phyloP scores from a whole-genome alignment of 2,329 filamentous ascomycete genomes.

The Penicillium griseofulvum region DNA sequence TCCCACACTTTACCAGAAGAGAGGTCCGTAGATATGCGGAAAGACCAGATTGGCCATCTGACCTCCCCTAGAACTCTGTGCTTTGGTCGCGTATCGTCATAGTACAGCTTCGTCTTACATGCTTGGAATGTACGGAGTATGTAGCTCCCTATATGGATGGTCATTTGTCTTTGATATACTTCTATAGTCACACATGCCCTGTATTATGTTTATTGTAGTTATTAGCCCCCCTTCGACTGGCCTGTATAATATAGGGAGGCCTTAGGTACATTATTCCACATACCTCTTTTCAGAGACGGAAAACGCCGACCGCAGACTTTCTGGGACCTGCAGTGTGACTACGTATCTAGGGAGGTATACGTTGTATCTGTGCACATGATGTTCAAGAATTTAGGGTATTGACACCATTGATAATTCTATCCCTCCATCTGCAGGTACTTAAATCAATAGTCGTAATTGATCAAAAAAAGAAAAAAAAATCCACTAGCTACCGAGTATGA shows the following conservation, averaged over 20 bases:
- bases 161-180: background rate
- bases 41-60: background rate
- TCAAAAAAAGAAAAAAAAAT: slow-evolving; percentile 3
- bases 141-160: background rate
- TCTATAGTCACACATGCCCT: background rate
- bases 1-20: background rate
- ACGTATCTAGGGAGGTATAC: background rate
- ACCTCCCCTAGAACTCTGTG: background rate
- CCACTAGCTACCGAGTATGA: slow-evolving; percentile 14
- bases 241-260: background rate
- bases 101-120: background rate
- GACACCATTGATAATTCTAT: background rate
- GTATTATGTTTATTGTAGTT: background rate
- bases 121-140: background rate
- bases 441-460: slow-evolving; percentile 12
- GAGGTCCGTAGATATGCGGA: background rate
- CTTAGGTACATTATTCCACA: background rate
- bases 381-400: background rate
- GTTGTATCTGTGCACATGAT: background rate
- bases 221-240: background rate
- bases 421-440: slow-evolving; percentile 20
- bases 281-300: background rate
- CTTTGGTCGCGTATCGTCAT: slow-evolving; percentile 3
- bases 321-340: slow-evolving; percentile 7
- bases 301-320: background rate